A percentile compares a stretch with the other conserved stretches of the same genome.
Evolutionary conservation across 208 protist species (phyloP).

Genomic region (Naegleria fowleri): DNA sequence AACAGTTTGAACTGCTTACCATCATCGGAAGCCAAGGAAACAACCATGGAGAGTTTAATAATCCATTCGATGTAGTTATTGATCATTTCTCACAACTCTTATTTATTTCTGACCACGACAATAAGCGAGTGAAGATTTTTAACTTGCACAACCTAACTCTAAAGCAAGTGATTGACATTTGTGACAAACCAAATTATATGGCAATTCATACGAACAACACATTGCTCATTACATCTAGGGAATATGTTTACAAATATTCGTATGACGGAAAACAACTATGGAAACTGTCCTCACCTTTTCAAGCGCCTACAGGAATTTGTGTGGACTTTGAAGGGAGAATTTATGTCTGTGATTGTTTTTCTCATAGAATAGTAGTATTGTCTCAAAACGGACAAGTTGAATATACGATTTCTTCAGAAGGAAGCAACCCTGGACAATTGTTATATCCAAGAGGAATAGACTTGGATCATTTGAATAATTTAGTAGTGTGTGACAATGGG

Average conservation of each 20-base stretch:
- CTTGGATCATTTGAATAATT: background rate
- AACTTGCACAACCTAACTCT: background rate
- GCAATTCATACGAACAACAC: background rate
- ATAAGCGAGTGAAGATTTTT: background rate
- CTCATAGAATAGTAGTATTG: background rate
- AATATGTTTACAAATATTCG: background rate
- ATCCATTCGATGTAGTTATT: background rate
- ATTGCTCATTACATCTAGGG: background rate
- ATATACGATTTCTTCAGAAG: background rate
- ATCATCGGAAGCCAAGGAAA: background rate
- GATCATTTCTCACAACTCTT: background rate
- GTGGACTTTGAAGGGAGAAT: background rate
- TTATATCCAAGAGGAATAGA: background rate
- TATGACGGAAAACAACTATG: background rate
- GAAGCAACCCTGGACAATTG: background rate
- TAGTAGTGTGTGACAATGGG: background rate
- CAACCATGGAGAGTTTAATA: background rate
- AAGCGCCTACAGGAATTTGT: background rate
- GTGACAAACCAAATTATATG: background rate
- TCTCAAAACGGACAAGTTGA: background rate
- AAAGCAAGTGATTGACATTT: background rate
- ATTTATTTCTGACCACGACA: background rate
- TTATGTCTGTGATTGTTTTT: background rate
- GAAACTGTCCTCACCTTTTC: background rate
- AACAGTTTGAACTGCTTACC: background rate